phyloP scores from a whole-genome alignment of 2,329 filamentous ascomycete genomes.

The Claviceps sorghi region DNA sequence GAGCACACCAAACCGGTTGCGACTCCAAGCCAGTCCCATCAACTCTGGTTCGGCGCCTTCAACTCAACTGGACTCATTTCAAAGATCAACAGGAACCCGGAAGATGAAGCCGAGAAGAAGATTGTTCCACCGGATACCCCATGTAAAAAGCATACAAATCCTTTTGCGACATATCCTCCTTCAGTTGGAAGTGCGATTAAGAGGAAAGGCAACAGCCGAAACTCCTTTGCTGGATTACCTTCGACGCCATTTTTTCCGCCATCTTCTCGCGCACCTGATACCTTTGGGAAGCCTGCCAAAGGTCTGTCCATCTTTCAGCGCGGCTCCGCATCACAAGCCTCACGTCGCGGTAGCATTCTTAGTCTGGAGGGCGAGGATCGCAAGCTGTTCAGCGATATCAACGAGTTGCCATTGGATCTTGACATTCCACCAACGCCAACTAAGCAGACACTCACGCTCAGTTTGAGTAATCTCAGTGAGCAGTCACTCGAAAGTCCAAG shows the following conservation, averaged over 20 bases:
- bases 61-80: slow-evolving; percentile 91
- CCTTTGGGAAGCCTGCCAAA: slow-evolving; percentile 41
- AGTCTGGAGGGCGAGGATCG: slow-evolving; percentile 69
- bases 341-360: slow-evolving; percentile 53
- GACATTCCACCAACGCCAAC: slow-evolving; percentile 92
- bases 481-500: slow-evolving; percentile 32
- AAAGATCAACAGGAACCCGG: slow-evolving; percentile 76
- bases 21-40: slow-evolving; percentile 35
- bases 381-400: slow-evolving; percentile 25
- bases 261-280: slow-evolving; percentile 29
- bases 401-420: slow-evolving; percentile 20
- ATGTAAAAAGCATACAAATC: slow-evolving; percentile 69
- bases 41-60: slow-evolving; percentile 69
- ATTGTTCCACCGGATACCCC: slow-evolving; percentile 81
- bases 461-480: slow-evolving; percentile 23
- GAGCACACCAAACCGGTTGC: slow-evolving; percentile 18
- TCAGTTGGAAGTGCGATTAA: slow-evolving; percentile 46
- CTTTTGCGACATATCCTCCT: slow-evolving; percentile 53
- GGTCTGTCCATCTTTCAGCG: slow-evolving; percentile 53
- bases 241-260: slow-evolving; percentile 65
- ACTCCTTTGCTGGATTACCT: slow-evolving; percentile 59
- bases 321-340: slow-evolving; percentile 30
- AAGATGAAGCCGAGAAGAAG: slow-evolving; percentile 48
- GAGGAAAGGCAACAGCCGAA: slow-evolving; percentile 45
- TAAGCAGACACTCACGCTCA: slow-evolving; percentile 44